Evolutionary conservation across 805 yeast species (phyloP), one percentile per base, ranked within the genome.

Genomic region (Candida ponderosae): DNA sequence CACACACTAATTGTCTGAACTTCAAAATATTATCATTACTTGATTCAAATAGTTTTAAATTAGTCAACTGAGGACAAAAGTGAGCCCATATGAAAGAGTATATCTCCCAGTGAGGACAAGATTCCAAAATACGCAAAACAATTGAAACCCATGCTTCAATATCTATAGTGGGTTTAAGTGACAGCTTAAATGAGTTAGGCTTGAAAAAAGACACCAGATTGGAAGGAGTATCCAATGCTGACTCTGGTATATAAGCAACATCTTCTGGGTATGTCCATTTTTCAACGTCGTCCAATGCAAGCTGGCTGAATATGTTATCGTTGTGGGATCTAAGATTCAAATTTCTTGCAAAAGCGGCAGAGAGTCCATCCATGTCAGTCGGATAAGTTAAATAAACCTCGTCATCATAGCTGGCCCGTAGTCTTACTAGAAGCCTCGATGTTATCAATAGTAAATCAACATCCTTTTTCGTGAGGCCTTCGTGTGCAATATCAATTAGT

Each of bases 1-100:
- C 76, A 53, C 86, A 79, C 2, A 81, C 48, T 3, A 74, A 56
- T 5, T 60, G 53, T 40, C 72, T 64, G 17, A 77, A 56, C 16
- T 59, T 51, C 29, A 60, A 46, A 11, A 75, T 63, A 19, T 64
- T 66, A 5, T 56, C 56, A n/a, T 51, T 54, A 19, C 70, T 60
- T 4, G 62, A 56, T 26, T 60, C 55, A 44, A 81, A 81, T 8
- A 85, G 58, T 13, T 57, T 58, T 43, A 76, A 53, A 46, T 77
- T 79, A 10, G 83, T 65, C 23, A 85, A 50, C 48, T 84, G 94
- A 0, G 85, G 74, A 47, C 87, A 78, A 37, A 83, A 65, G 54
- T 81, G 86, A 0, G 82, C 74, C 65, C 80, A 63, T 1, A 77
- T 56, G 48, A 66, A 81, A 0, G 88, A 76, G 53, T 79, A 84